Conservation (phyloP, 345 rosid species). For the Litchi chinensis region DNA sequence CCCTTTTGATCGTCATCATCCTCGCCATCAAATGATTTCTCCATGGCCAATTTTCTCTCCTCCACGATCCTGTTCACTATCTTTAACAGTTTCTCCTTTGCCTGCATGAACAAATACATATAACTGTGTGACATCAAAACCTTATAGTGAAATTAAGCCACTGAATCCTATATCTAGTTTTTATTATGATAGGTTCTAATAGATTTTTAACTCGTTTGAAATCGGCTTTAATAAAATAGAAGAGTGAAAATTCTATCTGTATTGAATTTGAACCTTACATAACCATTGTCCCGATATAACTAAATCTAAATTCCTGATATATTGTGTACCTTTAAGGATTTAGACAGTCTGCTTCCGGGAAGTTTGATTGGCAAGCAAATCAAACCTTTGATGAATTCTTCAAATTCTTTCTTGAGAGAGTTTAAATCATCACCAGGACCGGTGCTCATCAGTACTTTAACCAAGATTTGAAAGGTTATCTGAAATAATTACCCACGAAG, state of each 20-base stretch:
- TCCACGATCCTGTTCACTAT: constrained; percentile 67
- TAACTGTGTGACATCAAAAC: neutral
- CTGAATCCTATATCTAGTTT: no score
- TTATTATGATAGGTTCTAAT: no score
- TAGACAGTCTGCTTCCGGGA: constrained; percentile 84
- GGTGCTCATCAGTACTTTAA: constrained; percentile 68
- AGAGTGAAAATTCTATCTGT: no score
- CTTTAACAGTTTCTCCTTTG: constrained; percentile 65
- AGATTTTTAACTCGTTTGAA: neutral
- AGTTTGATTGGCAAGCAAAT: constrained; percentile 88
- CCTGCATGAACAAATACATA: constrained; percentile 46
- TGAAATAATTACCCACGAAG: constrained; percentile 26
- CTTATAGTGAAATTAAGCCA: neutral
- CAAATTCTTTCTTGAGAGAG: constrained; percentile 65
- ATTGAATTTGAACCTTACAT: no score
- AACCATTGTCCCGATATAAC: no score
- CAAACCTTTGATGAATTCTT: constrained; percentile 86
- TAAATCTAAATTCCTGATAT: no score
- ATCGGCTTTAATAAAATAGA: no score
- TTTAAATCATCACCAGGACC: constrained; percentile 74
- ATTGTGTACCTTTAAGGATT: constrained; percentile 71
- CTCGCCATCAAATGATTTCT: constrained; percentile 18
- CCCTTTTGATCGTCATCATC: constrained; percentile 17
- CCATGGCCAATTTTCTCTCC: constrained; percentile 47
- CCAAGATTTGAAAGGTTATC: constrained; percentile 79